Evolutionary conservation across 192 early-diverging fungal species (phyloP).

Genomic region (Podila verticillata): DNA sequence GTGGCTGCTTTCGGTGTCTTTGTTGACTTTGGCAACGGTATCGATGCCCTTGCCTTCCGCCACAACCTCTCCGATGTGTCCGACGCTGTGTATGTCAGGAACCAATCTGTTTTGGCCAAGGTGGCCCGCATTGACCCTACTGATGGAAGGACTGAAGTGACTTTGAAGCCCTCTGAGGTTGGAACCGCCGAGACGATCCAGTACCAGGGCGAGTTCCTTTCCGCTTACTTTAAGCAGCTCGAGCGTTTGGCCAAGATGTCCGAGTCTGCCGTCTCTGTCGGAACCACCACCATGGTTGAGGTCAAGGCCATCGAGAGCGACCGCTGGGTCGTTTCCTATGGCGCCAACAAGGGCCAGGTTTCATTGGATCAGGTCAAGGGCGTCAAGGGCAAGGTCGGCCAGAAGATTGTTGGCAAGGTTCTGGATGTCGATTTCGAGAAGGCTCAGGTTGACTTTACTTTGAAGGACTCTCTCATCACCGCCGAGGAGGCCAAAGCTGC

Average conservation of each 20-base stretch:
- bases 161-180: conserved; percentile 73
- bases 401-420: conserved; percentile 64
- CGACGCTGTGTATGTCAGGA: conserved; percentile 58
- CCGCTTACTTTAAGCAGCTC: conserved; percentile 60
- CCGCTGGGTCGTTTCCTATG: conserved; percentile 54
- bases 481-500: conserved; percentile 28
- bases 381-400: conserved; percentile 57
- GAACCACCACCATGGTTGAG: conserved; percentile 54
- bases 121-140: conserved; percentile 66
- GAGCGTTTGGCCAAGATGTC: conserved; percentile 39
- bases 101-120: conserved; percentile 77
- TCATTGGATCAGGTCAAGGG: conserved; percentile 66
- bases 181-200: conserved; percentile 52
- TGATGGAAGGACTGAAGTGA: conserved; percentile 61
- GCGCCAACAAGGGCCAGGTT: conserved; percentile 64
- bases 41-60: conserved; percentile 67
- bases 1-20: conserved; percentile 72
- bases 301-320: conserved; percentile 59
- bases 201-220: conserved; percentile 61
- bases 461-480: conserved; percentile 53
- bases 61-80: conserved; percentile 67
- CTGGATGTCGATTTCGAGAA: conserved; percentile 77
- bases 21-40: conserved; percentile 68
- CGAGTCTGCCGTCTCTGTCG: conserved; percentile 42
- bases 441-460: conserved; percentile 70